phyloP scores from a whole-genome alignment of 768 basidiomycete species.

The Asterophora lycoperdoides region DNA sequence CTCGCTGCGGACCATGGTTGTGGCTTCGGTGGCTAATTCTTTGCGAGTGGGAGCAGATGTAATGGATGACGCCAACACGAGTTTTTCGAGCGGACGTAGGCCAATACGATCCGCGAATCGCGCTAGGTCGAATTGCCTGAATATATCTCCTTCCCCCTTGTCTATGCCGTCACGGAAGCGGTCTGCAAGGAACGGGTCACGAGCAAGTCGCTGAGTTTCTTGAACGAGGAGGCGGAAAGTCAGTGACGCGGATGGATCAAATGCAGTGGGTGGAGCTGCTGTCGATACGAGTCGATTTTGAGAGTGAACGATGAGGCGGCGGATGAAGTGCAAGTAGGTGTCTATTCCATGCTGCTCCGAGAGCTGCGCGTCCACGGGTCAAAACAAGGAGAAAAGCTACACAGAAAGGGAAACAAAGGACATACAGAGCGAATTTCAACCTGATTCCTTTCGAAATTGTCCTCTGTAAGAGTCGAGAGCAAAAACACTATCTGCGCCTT shows the following conservation, averaged over 20 bases:
- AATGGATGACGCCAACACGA: constrained; percentile 74
- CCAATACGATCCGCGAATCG: constrained; percentile 82
- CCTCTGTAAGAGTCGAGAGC: constrained; percentile 92
- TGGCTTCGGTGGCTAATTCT: constrained; percentile 61
- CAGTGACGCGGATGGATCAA: constrained; percentile 72
- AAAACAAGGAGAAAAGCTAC: constrained; percentile 9
- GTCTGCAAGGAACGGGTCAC: constrained; percentile 87
- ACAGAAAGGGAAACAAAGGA: constrained; percentile 21
- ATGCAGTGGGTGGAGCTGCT: constrained; percentile 50
- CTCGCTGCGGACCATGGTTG: constrained; percentile 64
- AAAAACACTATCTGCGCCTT: constrained; percentile 98
- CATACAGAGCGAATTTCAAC: constrained; percentile 91
- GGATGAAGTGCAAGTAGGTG: constrained; percentile 96
- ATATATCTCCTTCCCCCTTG: constrained; percentile 80
- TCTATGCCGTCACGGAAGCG: constrained; percentile 88
- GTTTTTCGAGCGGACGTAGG: constrained; percentile 71
- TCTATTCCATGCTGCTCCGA: constrained; percentile 96
- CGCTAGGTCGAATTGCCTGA: constrained; percentile 77
- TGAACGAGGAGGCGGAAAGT: constrained; percentile 84
- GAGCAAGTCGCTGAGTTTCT: constrained; percentile 84
- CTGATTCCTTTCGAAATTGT: constrained; percentile 93
- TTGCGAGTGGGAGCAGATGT: constrained; percentile 54
- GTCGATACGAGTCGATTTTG: constrained; percentile 63
- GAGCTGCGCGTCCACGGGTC: constrained; percentile 50
- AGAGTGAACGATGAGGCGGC: constrained; percentile 88